These are phyloP conservation scores for Mangifera indica DNA, from an alignment of 345 rosid genomes.

Conservation along the genomic window DNA sequence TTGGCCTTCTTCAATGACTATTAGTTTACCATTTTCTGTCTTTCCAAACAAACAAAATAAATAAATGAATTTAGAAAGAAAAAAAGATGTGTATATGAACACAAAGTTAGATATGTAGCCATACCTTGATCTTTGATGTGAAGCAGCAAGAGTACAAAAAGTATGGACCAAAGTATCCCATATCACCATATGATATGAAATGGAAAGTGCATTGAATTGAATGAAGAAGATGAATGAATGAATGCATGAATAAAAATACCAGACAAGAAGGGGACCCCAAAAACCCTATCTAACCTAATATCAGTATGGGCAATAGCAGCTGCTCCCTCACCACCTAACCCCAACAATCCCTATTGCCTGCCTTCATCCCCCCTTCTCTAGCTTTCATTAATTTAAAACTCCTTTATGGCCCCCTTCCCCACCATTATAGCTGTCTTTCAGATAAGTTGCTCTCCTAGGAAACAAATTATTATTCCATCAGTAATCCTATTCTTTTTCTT, in stretches of 20 bases:
- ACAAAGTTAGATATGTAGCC: not conserved
- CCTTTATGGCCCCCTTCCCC: constrained; percentile 30
- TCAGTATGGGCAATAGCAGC: not conserved
- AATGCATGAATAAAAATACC: not conserved
- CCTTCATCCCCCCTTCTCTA: no score
- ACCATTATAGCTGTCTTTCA: constrained; percentile 44
- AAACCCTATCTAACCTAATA: not conserved
- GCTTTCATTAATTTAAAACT: constrained; percentile 3
- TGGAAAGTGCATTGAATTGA: no score
- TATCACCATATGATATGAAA: no score
- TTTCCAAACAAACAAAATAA: not conserved
- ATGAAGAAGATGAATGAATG: no score
- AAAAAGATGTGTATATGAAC: not conserved
- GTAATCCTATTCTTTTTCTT: not conserved
- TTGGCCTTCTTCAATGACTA: no score
- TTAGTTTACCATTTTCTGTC: no score
- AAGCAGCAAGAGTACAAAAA: not conserved
- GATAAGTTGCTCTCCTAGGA: constrained; percentile 50
- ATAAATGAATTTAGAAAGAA: no score
- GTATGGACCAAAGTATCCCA: not conserved
- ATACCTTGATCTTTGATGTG: not conserved
- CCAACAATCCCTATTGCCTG: not conserved
- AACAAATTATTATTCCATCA: constrained; percentile 26
- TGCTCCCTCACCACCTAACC: constrained; percentile 18
- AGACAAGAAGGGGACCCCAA: not conserved